These are phyloP conservation scores for Suillus variegatus DNA, from an alignment of 768 basidiomycete species.

Conservation along the genomic window DNA sequence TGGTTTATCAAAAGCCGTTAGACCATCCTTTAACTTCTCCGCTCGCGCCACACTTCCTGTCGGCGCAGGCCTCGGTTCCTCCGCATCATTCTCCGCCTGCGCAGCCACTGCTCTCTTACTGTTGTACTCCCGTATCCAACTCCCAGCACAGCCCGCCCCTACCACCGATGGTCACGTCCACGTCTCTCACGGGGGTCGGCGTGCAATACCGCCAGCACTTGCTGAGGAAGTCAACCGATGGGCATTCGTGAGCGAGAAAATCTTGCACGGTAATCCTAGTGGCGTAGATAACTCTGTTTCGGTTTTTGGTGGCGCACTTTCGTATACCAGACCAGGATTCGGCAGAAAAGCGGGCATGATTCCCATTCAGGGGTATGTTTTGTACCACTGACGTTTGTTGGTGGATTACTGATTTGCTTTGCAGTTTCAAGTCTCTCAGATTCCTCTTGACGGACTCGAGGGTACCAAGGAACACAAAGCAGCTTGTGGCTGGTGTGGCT, in stretches of 20 bases:
- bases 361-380: constrained; percentile 70
- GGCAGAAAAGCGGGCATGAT: constrained; percentile 82
- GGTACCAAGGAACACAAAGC: constrained; percentile 92
- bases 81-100: constrained; percentile 93
- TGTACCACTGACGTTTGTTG: neutral
- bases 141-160: constrained; percentile 52
- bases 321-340: constrained; percentile 83
- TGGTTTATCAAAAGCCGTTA: constrained; percentile 28
- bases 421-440: constrained; percentile 85
- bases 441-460: constrained; percentile 94
- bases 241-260: constrained; percentile 95
- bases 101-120: constrained; percentile 79
- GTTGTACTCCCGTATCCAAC: constrained; percentile 64
- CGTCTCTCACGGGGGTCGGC: constrained; percentile 63
- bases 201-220: constrained; percentile 58
- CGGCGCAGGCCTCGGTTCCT: constrained; percentile 95
- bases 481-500: constrained; percentile 87
- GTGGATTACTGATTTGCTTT: constrained; percentile 7
- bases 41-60: constrained; percentile 90
- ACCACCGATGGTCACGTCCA: constrained; percentile 55
- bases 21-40: constrained; percentile 77
- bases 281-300: constrained; percentile 97
- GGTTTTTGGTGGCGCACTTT: constrained; percentile 89
- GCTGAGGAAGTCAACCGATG: constrained; percentile 88
- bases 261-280: constrained; percentile 95